Percentiles rank a stretch among this genome's conserved stretches.
Conservation (phyloP, 345 rosid species). For the Durio zibethinus region DNA sequence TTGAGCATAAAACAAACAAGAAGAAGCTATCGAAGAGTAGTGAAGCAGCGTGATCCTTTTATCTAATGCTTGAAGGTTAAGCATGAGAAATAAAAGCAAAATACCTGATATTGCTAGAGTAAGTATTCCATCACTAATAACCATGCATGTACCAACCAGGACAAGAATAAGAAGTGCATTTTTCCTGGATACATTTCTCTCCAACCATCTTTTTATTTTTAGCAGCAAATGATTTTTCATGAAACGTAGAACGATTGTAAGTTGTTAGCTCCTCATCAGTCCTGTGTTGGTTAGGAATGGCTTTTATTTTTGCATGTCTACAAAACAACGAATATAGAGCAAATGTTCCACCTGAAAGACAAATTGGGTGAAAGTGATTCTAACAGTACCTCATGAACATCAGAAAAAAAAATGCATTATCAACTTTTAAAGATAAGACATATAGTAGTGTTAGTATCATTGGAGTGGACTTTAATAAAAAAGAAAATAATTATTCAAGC, state of each 20-base stretch:
- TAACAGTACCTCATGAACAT: slow-evolving; percentile 1
- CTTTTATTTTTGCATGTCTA: slow-evolving; percentile 86
- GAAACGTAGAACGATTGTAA: slow-evolving; percentile 70
- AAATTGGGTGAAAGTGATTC: slow-evolving; percentile 6
- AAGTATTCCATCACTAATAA: slow-evolving; percentile 94
- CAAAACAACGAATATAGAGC: slow-evolving; percentile 94
- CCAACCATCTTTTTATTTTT: slow-evolving; percentile 85
- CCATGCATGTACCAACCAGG: slow-evolving; percentile 90
- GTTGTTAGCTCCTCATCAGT: slow-evolving; percentile 95
- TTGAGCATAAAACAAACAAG: not conserved
- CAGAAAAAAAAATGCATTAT: too few species aligned
- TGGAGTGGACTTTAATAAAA: not conserved
- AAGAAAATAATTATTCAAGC: not conserved
- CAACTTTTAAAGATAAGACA: not conserved
- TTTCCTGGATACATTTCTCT: slow-evolving; percentile 51
- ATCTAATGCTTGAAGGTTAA: not conserved
- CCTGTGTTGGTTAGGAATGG: slow-evolving; percentile 84
- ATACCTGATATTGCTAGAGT: slow-evolving; percentile 98
- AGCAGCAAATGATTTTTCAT: slow-evolving; percentile 82
- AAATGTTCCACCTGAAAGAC: slow-evolving; percentile 76
- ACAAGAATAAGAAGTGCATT: slow-evolving; percentile 65
- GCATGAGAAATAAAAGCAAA: not conserved
- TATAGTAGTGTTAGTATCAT: not conserved
- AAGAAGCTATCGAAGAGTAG: not conserved
- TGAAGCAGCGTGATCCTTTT: slow-evolving; percentile 27